These are phyloP conservation scores for Colletotrichum simmondsii DNA, from an alignment of 2,329 filamentous ascomycete genomes.

Conservation along the genomic window DNA sequence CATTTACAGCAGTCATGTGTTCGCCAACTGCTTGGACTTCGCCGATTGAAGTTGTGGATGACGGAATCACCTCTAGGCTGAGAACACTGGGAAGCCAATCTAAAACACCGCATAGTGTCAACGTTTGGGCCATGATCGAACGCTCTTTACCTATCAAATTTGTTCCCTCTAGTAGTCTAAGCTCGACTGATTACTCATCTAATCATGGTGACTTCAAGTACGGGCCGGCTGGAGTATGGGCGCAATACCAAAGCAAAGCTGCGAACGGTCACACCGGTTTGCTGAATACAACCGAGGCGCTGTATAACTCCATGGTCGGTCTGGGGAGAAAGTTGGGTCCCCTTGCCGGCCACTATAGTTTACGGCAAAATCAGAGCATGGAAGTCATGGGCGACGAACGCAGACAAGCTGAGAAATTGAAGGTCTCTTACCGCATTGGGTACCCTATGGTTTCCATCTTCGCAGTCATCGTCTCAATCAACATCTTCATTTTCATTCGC, in stretches of 20 bases:
- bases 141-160: no score
- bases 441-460: no score
- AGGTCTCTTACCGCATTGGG: no score
- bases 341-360: background rate
- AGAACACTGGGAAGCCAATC: background rate
- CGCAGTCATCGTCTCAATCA: background rate
- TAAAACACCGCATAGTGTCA: no score
- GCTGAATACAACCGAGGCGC: background rate
- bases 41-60: background rate
- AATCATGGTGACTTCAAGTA: background rate
- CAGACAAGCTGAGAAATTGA: background rate
- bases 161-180: no score
- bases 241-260: background rate
- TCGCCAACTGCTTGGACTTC: conserved; percentile 4
- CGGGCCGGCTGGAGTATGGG: background rate
- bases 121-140: no score
- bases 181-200: no score
- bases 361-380: background rate
- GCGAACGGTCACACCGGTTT: background rate
- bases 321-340: background rate
- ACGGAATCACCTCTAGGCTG: background rate
- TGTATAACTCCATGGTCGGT: background rate
- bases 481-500: background rate
- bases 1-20: background rate
- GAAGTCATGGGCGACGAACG: background rate